Evolutionary conservation across 495 filamentous ascomycete species (phyloP), one percentile per base, ranked within the genome.

Genomic region (Trypethelium eluteriae): DNA sequence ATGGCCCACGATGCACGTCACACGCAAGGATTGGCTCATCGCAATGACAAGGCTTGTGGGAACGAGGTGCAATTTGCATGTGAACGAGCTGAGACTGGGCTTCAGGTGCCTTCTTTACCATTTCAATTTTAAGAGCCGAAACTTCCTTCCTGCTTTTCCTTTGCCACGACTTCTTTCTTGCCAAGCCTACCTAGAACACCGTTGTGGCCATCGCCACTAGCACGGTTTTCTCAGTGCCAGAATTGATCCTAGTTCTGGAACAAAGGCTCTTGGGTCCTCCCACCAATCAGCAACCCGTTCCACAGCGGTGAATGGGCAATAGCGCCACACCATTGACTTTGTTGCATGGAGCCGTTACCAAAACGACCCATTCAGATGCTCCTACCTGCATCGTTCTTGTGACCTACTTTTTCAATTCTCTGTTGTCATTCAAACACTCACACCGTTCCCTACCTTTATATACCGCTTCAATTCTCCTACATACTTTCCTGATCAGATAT

Each of bases 271-370:
- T 36, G 34, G 53, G 7, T 18, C 18, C 53, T 32, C 49, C 49
- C 53, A 36, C 53, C 53, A 59, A 59, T 59, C 25, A 59, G 32
- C 53, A 59, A 34, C 4, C 36, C 7, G 32, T 7, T 59, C 32
- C 5, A 59, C 32, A 36, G 53, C 53, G 53, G 53, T 59, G 53
- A 59, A 59, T 25, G 36, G 53, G 32, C 53, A 59, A 59, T 59
- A 59, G 53, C 53, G 53, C 53, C 53, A 59, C 53, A 34, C 53
- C 53, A 59, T 7, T 32, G 9, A 34, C 7, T 36, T 36, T 36
- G 3, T 59, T 59, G 53, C 53, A 59, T 59, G 25, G 32, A 59
- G 53, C 53, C 53, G 32, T 59, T 59, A 18, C 32, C 36, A 2
- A 9, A 10, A 36, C 32, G 53, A 18, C 36, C 32, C 53, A 18